Conservation (phyloP, 2,329 filamentous ascomycete genomes). For the Monilinia fructigena region DNA sequence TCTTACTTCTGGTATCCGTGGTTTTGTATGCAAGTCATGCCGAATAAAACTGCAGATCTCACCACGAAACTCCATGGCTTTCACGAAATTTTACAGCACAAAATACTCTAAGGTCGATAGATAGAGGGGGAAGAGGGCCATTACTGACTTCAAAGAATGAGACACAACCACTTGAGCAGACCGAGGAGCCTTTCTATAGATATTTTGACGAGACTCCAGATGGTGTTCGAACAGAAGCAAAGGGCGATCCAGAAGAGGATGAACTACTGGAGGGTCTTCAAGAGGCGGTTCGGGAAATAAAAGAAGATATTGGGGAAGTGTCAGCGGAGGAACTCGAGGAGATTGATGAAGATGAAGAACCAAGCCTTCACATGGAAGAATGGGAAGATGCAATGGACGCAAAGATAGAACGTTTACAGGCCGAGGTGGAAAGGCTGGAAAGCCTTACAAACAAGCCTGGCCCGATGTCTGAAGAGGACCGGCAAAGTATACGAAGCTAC, state of each 20-base stretch:
- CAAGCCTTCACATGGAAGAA: constrained; percentile 21
- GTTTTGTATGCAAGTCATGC: constrained; percentile 40
- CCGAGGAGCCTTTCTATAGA: constrained; percentile 26
- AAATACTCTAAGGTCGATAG: constrained; percentile 17
- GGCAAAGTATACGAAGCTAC: constrained; percentile 23
- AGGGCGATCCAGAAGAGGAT: constrained; percentile 29
- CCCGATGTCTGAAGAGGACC: constrained; percentile 26
- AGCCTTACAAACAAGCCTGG: constrained; percentile 24
- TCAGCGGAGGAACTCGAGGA: constrained; percentile 23
- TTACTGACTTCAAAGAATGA: background rate
- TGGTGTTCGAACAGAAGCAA: constrained; percentile 34
- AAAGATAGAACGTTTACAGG: constrained; percentile 20
- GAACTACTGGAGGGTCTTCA: constrained; percentile 21
- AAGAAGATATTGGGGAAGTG: constrained; percentile 21
- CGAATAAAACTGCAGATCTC: constrained; percentile 34
- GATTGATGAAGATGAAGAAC: constrained; percentile 25
- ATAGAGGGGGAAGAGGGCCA: constrained; percentile 7
- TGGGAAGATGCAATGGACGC: constrained; percentile 21
- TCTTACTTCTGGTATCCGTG: constrained; percentile 34
- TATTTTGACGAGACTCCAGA: constrained; percentile 37
- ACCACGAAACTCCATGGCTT: constrained; percentile 30
- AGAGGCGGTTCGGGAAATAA: constrained; percentile 18
- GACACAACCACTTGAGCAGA: constrained; percentile 11
- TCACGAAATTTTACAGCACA: constrained; percentile 31
- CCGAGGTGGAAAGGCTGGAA: constrained; percentile 23